These are phyloP conservation scores for Hippophae gyantsensis DNA, from an alignment of 306 rosid species.

Conservation along the genomic window DNA sequence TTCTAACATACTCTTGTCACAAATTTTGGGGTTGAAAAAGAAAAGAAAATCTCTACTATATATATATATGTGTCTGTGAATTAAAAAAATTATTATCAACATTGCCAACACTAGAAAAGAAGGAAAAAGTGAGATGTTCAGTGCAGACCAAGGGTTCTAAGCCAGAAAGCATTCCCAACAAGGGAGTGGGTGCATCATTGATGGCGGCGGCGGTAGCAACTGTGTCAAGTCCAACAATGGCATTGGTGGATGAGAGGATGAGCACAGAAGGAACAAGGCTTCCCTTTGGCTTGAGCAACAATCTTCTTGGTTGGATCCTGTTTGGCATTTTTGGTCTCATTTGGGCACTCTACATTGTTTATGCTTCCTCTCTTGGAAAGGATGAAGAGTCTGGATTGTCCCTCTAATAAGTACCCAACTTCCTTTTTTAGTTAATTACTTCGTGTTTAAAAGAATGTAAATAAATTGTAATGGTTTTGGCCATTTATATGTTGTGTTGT, in stretches of 20 bases:
- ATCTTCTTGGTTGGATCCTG: slow-evolving; percentile 77
- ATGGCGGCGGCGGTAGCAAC: slow-evolving; percentile 48
- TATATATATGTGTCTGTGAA: no score
- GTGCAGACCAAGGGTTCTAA: slow-evolving; percentile 24
- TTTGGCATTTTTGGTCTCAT: slow-evolving; percentile 63
- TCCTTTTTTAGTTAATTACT: background rate
- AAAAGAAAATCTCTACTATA: no score
- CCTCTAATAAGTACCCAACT: slow-evolving; percentile 24
- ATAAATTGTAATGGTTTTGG: no score
- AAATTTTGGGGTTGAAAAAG: no score
- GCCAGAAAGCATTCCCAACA: slow-evolving; percentile 30
- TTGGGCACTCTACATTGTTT: slow-evolving; percentile 50
- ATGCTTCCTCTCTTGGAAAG: slow-evolving; percentile 65
- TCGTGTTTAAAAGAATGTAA: no score
- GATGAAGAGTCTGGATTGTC: slow-evolving; percentile 95
- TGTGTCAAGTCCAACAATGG: slow-evolving; percentile 79
- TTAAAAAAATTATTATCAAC: slow-evolving; percentile 20
- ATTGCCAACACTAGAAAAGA: slow-evolving; percentile 51
- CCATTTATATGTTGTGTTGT: no score
- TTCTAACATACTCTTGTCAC: no score
- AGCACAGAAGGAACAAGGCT: slow-evolving; percentile 93
- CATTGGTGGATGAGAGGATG: slow-evolving; percentile 87
- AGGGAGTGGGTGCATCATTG: slow-evolving; percentile 59
- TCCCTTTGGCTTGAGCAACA: slow-evolving; percentile 94
- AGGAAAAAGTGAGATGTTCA: slow-evolving; percentile 69